phyloP scores from a whole-genome alignment of 1,284 basidiomycete genomes.

The Ustilago crameri region DNA sequence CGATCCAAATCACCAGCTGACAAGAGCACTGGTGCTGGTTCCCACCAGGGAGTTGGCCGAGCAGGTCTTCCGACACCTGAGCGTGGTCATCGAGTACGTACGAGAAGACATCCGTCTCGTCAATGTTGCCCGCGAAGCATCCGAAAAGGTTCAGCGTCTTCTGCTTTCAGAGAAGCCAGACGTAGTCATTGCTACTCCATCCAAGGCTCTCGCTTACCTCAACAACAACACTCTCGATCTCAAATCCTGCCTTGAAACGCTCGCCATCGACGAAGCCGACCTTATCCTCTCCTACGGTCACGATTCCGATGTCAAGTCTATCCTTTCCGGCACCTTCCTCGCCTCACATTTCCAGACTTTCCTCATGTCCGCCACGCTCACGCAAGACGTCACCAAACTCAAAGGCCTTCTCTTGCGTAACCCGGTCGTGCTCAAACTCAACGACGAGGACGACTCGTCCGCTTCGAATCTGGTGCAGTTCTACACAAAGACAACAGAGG shows the following conservation, averaged over 20 bases:
- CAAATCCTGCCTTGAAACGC: slow-evolving; percentile 76
- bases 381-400: slow-evolving; percentile 89
- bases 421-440: slow-evolving; percentile 75
- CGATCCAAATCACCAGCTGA: slow-evolving; percentile 73
- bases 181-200: slow-evolving; percentile 89
- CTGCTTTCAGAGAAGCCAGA: slow-evolving; percentile 91
- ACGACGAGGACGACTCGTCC: slow-evolving; percentile 39
- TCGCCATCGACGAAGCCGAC: slow-evolving; percentile 98
- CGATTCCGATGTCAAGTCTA: slow-evolving; percentile 84
- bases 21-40: slow-evolving; percentile 86
- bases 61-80: slow-evolving; percentile 83
- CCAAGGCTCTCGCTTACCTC: slow-evolving; percentile 80
- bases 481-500: slow-evolving; percentile 74
- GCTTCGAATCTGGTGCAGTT: slow-evolving; percentile 58
- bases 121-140: slow-evolving; percentile 76
- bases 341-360: slow-evolving; percentile 93
- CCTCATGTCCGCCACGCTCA: slow-evolving; percentile 97
- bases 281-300: slow-evolving; percentile 97
- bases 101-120: slow-evolving; percentile 76
- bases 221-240: slow-evolving; percentile 75
- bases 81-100: slow-evolving; percentile 78
- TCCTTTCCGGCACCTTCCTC: slow-evolving; percentile 77
- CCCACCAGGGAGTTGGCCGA: slow-evolving; percentile 93
- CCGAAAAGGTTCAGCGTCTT: slow-evolving; percentile 81
- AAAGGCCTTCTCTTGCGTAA: slow-evolving; percentile 87